These are phyloP conservation scores for Bisporella sp. DNA, from an alignment of 2,329 filamentous ascomycete genomes.

Conservation along the genomic window DNA sequence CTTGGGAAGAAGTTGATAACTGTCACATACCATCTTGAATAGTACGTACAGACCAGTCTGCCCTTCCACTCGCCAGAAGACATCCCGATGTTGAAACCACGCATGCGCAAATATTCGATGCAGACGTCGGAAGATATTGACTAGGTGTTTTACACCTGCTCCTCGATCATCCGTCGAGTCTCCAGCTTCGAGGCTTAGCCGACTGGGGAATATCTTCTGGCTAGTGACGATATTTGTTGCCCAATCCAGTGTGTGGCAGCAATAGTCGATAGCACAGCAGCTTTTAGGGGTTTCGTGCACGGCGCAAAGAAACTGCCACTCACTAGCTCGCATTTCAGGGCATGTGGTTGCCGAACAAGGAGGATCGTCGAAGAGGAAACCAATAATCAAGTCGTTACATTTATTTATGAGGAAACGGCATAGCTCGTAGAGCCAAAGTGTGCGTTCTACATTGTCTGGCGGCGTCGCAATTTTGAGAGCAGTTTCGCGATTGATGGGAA, in stretches of 20 bases:
- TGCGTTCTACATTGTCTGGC: conserved; percentile 74
- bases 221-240: conserved; percentile 91
- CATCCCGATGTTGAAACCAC: conserved; percentile 93
- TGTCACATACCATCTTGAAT: conserved; percentile 95
- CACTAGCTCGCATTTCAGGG: conserved; percentile 95
- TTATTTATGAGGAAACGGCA: conserved; percentile 93
- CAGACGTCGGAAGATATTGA: conserved; percentile 89
- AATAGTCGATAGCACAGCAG: conserved; percentile 98
- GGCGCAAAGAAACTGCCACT: conserved; percentile 98
- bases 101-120: conserved; percentile 98
- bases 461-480: conserved; percentile 72
- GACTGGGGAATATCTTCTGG: conserved; percentile 89
- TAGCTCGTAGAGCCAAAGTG: conserved; percentile 95
- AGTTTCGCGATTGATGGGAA: conserved; percentile 68
- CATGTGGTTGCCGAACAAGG: conserved; percentile 86
- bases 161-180: conserved; percentile 49
- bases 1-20: conserved; percentile 79
- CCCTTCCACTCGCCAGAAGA: conserved; percentile 91
- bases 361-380: conserved; percentile 84
- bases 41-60: conserved; percentile 91
- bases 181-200: conserved; percentile 36
- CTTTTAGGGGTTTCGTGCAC: conserved; percentile 95
- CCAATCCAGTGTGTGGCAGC: conserved; percentile 97
- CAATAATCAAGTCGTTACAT: conserved; percentile 86
- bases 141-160: conserved; percentile 71